Conservation (phyloP, 1,139 yeast species). For the Lodderomyces beijingensis region DNA sequence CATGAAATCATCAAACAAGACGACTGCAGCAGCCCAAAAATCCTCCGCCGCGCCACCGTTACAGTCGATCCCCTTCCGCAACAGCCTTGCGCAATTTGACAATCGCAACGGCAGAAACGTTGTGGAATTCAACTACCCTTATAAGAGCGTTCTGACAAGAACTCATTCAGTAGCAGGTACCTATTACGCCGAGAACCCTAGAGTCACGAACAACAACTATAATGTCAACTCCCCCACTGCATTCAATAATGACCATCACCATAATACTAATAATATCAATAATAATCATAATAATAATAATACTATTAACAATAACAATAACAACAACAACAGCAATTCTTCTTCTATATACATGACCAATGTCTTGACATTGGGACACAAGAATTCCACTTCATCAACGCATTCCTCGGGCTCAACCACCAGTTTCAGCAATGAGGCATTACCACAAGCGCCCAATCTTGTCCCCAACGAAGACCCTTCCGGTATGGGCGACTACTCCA, state of each 20-base stretch:
- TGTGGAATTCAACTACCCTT: constrained; percentile 1
- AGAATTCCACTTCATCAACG: constrained; percentile 8
- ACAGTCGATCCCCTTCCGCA: constrained; percentile 3
- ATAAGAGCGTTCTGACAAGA: constrained; percentile 1
- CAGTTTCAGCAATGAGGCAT: neutral
- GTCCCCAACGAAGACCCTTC: constrained; percentile 1
- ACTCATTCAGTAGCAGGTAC: constrained; percentile 2
- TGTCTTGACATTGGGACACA: constrained; percentile 7
- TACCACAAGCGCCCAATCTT: constrained; percentile 2
- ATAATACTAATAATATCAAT: constrained; percentile 5
- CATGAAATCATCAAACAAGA: no score
- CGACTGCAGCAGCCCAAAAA: neutral
- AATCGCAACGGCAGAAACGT: neutral
- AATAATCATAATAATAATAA: constrained; percentile 6
- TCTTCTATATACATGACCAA: no score
- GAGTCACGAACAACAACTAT: no score
- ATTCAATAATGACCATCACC: constrained; percentile 9
- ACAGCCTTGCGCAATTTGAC: constrained; percentile 1
- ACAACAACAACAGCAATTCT: neutral
- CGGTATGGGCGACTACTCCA: neutral
- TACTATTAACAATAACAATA: constrained; percentile 1
- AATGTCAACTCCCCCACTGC: no score
- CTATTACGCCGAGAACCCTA: constrained; percentile 6
- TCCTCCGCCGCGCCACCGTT: neutral
- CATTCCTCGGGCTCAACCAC: constrained; percentile 6